Conservation (phyloP, 2,329 filamentous ascomycete species). For the Shiraia sp. region DNA sequence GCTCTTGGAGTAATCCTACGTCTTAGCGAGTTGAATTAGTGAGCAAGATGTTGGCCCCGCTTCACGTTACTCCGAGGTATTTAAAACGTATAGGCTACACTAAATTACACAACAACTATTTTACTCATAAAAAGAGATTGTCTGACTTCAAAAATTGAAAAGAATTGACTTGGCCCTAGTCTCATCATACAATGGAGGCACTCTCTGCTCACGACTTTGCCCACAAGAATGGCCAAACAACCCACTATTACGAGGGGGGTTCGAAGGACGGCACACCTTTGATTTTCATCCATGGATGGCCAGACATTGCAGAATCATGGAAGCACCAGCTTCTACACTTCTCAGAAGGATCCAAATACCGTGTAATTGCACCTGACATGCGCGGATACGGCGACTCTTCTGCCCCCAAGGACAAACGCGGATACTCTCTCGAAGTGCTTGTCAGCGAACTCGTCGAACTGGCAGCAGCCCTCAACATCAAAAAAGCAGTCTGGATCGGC, state of each 20-base stretch:
- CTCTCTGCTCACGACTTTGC: slow-evolving; percentile 21
- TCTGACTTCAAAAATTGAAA: no score
- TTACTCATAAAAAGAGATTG: no score
- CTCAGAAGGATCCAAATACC: slow-evolving; percentile 30
- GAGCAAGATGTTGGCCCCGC: no score
- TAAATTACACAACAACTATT: no score
- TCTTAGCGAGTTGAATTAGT: no score
- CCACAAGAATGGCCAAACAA: slow-evolving; percentile 23
- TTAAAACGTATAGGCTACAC: no score
- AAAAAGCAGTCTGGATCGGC: slow-evolving; percentile 53
- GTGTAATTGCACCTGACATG: slow-evolving; percentile 32
- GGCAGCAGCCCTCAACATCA: slow-evolving; percentile 43
- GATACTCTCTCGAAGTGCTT: slow-evolving; percentile 37
- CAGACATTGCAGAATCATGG: slow-evolving; percentile 42
- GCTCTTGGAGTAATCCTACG: no score
- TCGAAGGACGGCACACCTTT: slow-evolving; percentile 23
- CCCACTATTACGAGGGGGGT: slow-evolving; percentile 30
- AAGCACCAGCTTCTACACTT: slow-evolving; percentile 41
- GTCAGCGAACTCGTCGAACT: slow-evolving; percentile 42
- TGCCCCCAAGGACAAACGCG: slow-evolving; percentile 27
- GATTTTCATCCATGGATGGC: slow-evolving; percentile 40
- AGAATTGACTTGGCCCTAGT: no score
- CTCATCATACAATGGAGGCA: slow-evolving; percentile 11
- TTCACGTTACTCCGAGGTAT: no score
- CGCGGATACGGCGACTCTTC: slow-evolving; percentile 44